Evolutionary conservation across 345 rosid genomes (phyloP).

Genomic region (Populus alba): DNA sequence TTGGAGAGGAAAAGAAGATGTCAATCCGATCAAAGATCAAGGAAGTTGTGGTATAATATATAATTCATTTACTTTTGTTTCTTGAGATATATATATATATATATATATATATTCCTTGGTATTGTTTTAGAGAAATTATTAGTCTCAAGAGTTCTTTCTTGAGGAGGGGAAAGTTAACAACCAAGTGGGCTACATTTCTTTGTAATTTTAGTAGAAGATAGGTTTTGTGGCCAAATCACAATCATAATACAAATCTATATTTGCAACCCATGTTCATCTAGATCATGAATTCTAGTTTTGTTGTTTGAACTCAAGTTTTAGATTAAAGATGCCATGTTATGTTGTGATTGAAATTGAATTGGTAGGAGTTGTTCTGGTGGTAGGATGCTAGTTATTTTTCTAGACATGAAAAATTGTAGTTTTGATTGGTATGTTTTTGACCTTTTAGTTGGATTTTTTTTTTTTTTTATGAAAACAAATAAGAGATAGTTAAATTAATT

Average conservation of each 20-base stretch:
- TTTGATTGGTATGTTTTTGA: background rate
- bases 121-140: too few relatives aligned
- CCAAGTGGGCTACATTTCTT: background rate
- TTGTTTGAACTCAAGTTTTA: background rate
- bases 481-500: too few relatives aligned
- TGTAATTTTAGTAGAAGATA: background rate
- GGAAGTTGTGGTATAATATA: conserved; percentile 24
- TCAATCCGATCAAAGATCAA: conserved; percentile 23
- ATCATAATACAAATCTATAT: background rate
- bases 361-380: background rate
- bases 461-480: background rate
- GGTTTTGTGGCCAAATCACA: background rate
- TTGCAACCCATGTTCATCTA: too few relatives aligned
- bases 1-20: conserved; percentile 16
- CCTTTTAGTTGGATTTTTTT: background rate
- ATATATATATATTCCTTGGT: background rate
- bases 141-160: too few relatives aligned
- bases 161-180: background rate
- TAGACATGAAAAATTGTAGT: background rate
- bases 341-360: background rate
- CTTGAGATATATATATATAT: too few relatives aligned
- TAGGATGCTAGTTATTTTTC: background rate
- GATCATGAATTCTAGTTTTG: background rate
- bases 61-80: background rate
- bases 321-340: background rate